Conservation (phyloP, 164 flowering plant species). For the Stephania japonica region DNA sequence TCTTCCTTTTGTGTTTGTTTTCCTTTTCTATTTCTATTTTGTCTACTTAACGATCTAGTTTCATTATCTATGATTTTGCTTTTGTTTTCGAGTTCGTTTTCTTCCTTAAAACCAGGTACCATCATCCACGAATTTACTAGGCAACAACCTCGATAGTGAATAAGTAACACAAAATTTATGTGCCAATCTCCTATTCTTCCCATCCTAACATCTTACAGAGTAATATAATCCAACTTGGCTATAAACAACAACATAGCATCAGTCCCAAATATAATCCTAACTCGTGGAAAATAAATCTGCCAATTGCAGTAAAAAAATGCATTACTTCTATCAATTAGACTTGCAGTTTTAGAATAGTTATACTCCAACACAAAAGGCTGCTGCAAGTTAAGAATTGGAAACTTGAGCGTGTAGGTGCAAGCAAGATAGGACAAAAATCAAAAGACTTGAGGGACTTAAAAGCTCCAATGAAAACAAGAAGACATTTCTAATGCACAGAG, state of each 20-base stretch:
- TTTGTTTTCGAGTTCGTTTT: too few species aligned
- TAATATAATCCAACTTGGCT: too few species aligned
- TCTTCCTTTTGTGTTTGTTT: too few species aligned
- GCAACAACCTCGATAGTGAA: background rate
- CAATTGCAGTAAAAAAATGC: background rate
- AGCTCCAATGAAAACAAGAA: background rate
- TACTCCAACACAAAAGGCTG: background rate
- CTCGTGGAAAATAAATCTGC: background rate
- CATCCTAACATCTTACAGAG: too few species aligned
- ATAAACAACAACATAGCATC: too few species aligned
- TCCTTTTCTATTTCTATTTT: too few species aligned
- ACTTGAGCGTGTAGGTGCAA: too few species aligned
- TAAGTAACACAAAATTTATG: background rate
- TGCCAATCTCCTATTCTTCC: background rate
- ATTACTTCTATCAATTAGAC: background rate
- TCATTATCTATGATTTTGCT: too few species aligned
- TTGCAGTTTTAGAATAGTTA: background rate
- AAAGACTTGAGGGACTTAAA: background rate
- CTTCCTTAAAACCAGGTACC: too few species aligned
- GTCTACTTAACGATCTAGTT: too few species aligned
- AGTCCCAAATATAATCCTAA: background rate
- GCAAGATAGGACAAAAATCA: too few species aligned
- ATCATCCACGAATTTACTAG: background rate
- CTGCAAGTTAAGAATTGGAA: background rate
- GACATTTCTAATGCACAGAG: background rate